Conservation (phyloP, 345 rosid genomes). For the Hibiscus mutabilis region DNA sequence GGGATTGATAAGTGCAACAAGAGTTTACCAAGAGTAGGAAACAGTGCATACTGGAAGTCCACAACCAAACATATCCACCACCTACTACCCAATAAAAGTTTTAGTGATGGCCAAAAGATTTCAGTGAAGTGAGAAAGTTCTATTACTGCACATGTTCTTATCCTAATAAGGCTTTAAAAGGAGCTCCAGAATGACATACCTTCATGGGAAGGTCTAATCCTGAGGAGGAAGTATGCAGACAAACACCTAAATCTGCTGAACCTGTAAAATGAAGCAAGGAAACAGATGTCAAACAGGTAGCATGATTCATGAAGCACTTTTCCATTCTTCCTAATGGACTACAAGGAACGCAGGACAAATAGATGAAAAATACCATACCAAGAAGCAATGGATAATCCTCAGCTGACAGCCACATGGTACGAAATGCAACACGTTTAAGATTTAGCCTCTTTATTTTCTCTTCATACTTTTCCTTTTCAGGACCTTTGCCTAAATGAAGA, state of each 20-base stretch:
- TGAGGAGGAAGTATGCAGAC: conserved; percentile 95
- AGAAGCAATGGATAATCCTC: conserved; percentile 94
- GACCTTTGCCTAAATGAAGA: conserved; percentile 72
- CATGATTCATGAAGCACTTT: not conserved
- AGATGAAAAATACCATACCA: conserved; percentile 28
- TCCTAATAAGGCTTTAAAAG: not conserved
- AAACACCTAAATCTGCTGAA: conserved; percentile 90
- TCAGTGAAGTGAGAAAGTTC: not conserved
- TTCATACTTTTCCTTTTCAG: conserved; percentile 83
- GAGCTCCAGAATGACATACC: conserved; percentile 26
- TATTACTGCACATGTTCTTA: not conserved
- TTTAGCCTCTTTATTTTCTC: conserved; percentile 52
- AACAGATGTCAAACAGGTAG: conserved; percentile 22
- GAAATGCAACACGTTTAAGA: conserved; percentile 77
- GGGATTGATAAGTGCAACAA: not conserved
- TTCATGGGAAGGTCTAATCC: conserved; percentile 98
- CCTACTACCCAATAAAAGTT: conserved; percentile 37
- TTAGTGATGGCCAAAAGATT: not conserved
- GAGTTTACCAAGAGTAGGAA: conserved; percentile 81
- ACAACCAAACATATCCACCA: conserved; percentile 98
- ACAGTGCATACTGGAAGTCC: conserved; percentile 95
- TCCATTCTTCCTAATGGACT: not conserved
- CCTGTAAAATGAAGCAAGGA: conserved; percentile 32
- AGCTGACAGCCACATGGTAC: conserved; percentile 93
- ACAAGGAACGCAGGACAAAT: not conserved